Conservation (phyloP, 148 eudicot species). For the Dianthus caryophyllus region DNA sequence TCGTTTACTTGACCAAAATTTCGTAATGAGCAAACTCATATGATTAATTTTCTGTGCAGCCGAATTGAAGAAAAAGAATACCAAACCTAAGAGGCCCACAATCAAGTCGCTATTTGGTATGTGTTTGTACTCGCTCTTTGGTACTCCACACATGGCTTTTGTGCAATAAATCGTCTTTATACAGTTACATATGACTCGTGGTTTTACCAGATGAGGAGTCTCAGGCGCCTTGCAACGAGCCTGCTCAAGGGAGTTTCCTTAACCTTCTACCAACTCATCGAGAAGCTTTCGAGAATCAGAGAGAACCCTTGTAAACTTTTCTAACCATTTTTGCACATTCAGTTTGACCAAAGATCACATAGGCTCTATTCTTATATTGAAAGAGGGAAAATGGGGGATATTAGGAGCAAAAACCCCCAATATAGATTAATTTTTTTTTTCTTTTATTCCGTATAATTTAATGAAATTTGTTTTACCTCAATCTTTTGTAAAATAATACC, state of each 20-base stretch:
- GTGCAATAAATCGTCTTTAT: background rate
- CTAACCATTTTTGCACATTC: constrained; percentile 17
- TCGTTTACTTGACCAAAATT: background rate
- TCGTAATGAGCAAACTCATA: no score
- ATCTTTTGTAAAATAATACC: no score
- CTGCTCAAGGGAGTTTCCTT: constrained; percentile 74
- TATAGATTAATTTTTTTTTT: no score
- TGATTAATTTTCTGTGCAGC: constrained; percentile 56
- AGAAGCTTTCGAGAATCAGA: constrained; percentile 40
- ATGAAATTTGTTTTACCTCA: no score
- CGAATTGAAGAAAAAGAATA: constrained; percentile 86
- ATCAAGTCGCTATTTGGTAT: constrained; percentile 91
- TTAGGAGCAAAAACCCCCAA: constrained; percentile 4
- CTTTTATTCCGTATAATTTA: no score
- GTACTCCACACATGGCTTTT: background rate
- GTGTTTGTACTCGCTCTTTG: constrained; percentile 19
- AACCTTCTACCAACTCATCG: constrained; percentile 59
- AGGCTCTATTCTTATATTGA: constrained; percentile 20
- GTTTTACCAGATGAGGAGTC: constrained; percentile 53
- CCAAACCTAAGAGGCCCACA: constrained; percentile 86
- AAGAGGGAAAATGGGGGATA: constrained; percentile 11
- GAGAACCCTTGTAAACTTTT: constrained; percentile 29
- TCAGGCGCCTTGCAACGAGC: constrained; percentile 42
- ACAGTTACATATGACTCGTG: background rate
- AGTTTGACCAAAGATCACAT: constrained; percentile 6